Percentiles rank a stretch among this genome's conserved stretches.
Evolutionary conservation across 2,329 filamentous ascomycete species (phyloP).

Genomic region (Trichoderma harzianum): DNA sequence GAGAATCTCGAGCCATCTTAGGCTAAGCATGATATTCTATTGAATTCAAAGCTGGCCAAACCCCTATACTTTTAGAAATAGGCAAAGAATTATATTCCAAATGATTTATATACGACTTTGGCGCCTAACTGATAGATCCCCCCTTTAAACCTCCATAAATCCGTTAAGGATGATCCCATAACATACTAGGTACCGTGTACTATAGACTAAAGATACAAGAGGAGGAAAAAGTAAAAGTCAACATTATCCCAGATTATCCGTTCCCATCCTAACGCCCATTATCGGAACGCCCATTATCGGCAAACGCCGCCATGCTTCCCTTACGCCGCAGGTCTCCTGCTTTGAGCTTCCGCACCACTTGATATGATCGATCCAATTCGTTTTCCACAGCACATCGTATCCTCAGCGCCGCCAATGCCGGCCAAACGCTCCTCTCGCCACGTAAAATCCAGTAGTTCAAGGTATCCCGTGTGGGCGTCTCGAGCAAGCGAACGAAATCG

Average conservation of each 20-base stretch:
- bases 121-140: not conserved
- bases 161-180: not conserved
- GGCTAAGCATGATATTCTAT: not conserved
- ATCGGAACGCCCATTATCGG: slow-evolving; percentile 24
- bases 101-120: not conserved
- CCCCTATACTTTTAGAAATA: not conserved
- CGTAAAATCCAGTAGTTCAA: slow-evolving; percentile 81
- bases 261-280: slow-evolving; percentile 5
- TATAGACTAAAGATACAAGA: not conserved
- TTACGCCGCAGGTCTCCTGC: slow-evolving; percentile 49
- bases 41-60: not conserved
- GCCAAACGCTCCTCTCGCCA: slow-evolving; percentile 89
- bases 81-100: not conserved
- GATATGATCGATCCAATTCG: slow-evolving; percentile 82
- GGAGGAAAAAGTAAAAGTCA: not conserved
- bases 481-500: slow-evolving; percentile 77
- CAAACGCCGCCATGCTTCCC: slow-evolving; percentile 36
- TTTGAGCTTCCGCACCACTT: slow-evolving; percentile 66
- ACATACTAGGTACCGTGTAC: not conserved
- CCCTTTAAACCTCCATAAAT: not conserved
- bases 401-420: slow-evolving; percentile 75
- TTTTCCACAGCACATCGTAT: slow-evolving; percentile 83
- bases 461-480: slow-evolving; percentile 72
- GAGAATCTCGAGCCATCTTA: not conserved
- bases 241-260: not conserved